These are phyloP conservation scores for Ceratobasidium sp. DNA, from an alignment of 1,284 basidiomycete genomes.

Conservation along the genomic window DNA sequence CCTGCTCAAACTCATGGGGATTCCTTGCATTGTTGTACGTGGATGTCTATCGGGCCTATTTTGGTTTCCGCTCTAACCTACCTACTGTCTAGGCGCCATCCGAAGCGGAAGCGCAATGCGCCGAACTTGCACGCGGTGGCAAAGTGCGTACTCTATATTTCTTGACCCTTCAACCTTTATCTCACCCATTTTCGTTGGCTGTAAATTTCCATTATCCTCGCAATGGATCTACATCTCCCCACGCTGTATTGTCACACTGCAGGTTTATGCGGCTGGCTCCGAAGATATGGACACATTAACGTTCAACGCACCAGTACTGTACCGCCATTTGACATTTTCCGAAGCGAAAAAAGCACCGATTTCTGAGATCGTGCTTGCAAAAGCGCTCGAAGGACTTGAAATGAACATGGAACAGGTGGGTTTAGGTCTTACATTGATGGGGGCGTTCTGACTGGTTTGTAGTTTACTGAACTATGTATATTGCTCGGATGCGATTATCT, in stretches of 20 bases:
- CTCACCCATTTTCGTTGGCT: not conserved
- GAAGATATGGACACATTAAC: slow-evolving; percentile 99
- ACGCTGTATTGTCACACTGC: slow-evolving; percentile 30
- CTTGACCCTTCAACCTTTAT: not conserved
- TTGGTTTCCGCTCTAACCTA: not conserved
- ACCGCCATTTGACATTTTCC: slow-evolving; percentile 97
- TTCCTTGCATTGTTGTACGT: slow-evolving; percentile 87
- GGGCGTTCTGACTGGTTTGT: slow-evolving; percentile 16
- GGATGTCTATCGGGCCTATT: not conserved
- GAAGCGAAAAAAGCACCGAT: slow-evolving; percentile 99
- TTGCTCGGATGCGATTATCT: slow-evolving; percentile 98
- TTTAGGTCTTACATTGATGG: slow-evolving; percentile 23
- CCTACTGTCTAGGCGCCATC: slow-evolving; percentile 79
- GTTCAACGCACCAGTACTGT: slow-evolving; percentile 89
- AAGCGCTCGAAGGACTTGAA: slow-evolving; percentile 84
- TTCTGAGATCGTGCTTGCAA: slow-evolving; percentile 85
- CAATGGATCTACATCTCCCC: not conserved
- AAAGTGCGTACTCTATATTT: slow-evolving; percentile 60
- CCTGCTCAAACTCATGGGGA: slow-evolving; percentile 93
- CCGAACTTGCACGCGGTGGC: slow-evolving; percentile 92
- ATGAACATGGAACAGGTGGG: slow-evolving; percentile 90
- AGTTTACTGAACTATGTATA: slow-evolving; percentile 98
- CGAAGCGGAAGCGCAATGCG: slow-evolving; percentile 98
- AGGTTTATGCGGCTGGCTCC: slow-evolving; percentile 96
- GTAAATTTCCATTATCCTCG: not conserved